Conservation (phyloP, 176 grass and related monocot species). For the Oropetium thomaeum region DNA sequence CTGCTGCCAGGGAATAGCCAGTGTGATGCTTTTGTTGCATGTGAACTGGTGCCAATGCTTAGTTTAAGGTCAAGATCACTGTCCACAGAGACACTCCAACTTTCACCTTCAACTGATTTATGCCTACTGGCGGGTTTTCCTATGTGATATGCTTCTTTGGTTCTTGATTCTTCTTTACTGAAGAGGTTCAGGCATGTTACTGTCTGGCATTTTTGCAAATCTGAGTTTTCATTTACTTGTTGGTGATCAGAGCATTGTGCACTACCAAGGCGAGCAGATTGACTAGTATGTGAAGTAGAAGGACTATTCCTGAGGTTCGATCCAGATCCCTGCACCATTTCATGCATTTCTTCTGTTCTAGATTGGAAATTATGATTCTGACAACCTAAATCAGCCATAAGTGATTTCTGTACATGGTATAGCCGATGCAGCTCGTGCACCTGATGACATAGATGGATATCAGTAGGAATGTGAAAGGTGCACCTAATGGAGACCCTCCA, state of each 20-base stretch:
- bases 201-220: constrained; percentile 40
- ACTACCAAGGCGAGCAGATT: constrained; percentile 33
- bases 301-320: constrained; percentile 39
- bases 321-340: constrained; percentile 32
- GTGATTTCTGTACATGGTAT: constrained; percentile 67
- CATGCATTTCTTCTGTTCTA: constrained; percentile 40
- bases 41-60: constrained; percentile 48
- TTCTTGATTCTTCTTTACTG: constrained; percentile 38
- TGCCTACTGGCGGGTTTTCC: constrained; percentile 17
- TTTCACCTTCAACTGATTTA: constrained; percentile 49
- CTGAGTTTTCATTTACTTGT: constrained; percentile 32
- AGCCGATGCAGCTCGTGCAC: constrained; percentile 72
- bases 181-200: constrained; percentile 41
- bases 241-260: constrained; percentile 6
- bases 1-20: constrained; percentile 32
- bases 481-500: too few relatives aligned
- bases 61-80: constrained; percentile 72
- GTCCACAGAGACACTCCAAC: constrained; percentile 26
- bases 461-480: too few relatives aligned
- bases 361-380: constrained; percentile 34
- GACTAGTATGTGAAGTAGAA: constrained; percentile 49
- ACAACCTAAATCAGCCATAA: constrained; percentile 52
- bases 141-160: constrained; percentile 15
- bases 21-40: constrained; percentile 33
- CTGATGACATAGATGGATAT: constrained; percentile 46